Evolutionary conservation across 108 stramenopile genomes (phyloP), one percentile per base, ranked within the genome.

Genomic region (Cyclostephanos invisitatus): DNA sequence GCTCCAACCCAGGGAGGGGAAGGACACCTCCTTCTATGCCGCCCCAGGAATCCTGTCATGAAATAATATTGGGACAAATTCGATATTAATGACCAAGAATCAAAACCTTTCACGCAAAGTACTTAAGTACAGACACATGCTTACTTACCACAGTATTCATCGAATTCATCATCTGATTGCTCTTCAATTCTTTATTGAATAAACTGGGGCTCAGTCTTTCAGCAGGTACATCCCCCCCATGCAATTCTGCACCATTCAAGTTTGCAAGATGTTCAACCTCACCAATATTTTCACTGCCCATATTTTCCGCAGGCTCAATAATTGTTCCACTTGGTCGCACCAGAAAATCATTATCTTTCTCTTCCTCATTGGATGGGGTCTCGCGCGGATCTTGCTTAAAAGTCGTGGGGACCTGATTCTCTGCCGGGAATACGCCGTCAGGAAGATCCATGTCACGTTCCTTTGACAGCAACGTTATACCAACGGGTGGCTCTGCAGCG

Each of bases 101-200:
- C 12, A 9, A 53, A 11, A 40, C 40, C 12, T 42, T 3, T 27
- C n/a, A n/a, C n/a, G n/a, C n/a, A n/a, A n/a, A 22, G 2, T 11
- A 3, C 32, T 32, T 20, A n/a, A 55, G 20, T 0, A 17, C 17
- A 68, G 40, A 14, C 4, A 37, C 37, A 18, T 42, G 59, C 73
- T 66, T 55, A 74, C 73, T 66, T 55, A 74, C 73, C 57, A 32
- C 22, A 55, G 65, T 67, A 24, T 47, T 46, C 2, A 67, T 58
- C 36, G 73, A 74, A 29, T 67, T 65, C 38, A 56, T 42, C 40
- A 59, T 46, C 44, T 27, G 24, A 50, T 36, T 50, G 21, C 38
- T 57, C 55, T 44, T 12, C 54, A 55, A 29, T 49, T 56, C 68
- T 38, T 25, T 20, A 1, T 53, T 42, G 11, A 62, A 14, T 61